A percentile compares a stretch with the other conserved stretches of the same genome.
These are phyloP conservation scores for Ogataea neopini DNA, from an alignment of 805 yeast species.

Conservation along the genomic window DNA sequence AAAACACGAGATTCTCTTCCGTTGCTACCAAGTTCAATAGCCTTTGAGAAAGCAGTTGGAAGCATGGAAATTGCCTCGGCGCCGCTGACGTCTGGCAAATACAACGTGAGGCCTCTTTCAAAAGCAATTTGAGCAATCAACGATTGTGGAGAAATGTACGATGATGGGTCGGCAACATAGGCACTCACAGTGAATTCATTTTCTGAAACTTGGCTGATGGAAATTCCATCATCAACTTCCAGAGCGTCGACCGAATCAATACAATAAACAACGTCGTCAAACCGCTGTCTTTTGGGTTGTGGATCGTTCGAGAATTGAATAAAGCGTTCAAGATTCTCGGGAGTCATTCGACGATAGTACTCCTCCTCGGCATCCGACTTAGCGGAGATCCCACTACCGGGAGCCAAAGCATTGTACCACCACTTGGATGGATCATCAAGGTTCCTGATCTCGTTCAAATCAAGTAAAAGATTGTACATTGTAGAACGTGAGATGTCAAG, in stretches of 20 bases:
- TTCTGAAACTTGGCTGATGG: constrained; percentile 42
- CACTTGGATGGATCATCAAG: constrained; percentile 53
- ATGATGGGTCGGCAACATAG: constrained; percentile 87
- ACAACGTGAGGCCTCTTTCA: constrained; percentile 63
- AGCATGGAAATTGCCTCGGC: constrained; percentile 58
- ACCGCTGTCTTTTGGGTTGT: constrained; percentile 39
- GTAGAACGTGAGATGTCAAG: constrained; percentile 52
- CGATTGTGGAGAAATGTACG: constrained; percentile 48
- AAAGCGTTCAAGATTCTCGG: constrained; percentile 19
- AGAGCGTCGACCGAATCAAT: constrained; percentile 79
- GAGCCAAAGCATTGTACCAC: constrained; percentile 47
- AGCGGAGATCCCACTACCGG: constrained; percentile 43
- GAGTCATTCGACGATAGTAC: constrained; percentile 38
- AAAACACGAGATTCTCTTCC: constrained; percentile 49
- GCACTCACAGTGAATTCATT: constrained; percentile 51
- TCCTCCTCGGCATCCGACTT: constrained; percentile 46
- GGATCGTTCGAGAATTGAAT: constrained; percentile 23
- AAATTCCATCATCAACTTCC: constrained; percentile 93
- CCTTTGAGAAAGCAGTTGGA: constrained; percentile 53
- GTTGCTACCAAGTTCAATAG: constrained; percentile 46
- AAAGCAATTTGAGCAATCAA: constrained; percentile 56
- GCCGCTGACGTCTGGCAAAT: constrained; percentile 56
- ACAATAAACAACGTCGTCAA: constrained; percentile 62
- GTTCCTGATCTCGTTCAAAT: constrained; percentile 30
- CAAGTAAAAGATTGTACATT: constrained; percentile 51